Conservation (phyloP, 2,329 filamentous ascomycete species). For the Neonectria punicea region DNA sequence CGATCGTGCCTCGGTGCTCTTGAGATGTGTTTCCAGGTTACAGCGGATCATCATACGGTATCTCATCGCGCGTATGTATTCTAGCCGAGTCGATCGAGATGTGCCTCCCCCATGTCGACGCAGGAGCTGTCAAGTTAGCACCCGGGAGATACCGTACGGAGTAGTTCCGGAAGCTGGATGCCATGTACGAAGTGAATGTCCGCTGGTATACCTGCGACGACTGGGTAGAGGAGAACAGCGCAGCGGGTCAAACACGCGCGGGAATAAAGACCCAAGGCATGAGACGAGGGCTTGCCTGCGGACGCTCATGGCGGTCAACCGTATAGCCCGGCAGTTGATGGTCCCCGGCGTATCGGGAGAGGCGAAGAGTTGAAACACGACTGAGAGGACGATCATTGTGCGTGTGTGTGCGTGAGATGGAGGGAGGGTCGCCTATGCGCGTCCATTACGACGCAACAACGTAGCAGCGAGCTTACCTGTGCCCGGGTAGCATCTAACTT, state of each 20-base stretch:
- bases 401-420: background rate
- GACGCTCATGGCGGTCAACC: slow-evolving; percentile 1
- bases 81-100: background rate
- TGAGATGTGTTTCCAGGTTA: slow-evolving; percentile 6
- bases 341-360: slow-evolving; percentile 3
- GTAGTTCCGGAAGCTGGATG: background rate
- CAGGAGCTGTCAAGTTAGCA: background rate
- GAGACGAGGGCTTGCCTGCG: slow-evolving; percentile 6
- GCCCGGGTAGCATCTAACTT: slow-evolving; percentile 10
- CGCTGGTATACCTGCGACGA: slow-evolving; percentile 11
- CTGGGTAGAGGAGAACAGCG: background rate
- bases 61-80: background rate
- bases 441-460: background rate
- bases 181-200: slow-evolving; percentile 1
- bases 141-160: background rate
- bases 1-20: slow-evolving; percentile 9
- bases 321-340: slow-evolving; percentile 13
- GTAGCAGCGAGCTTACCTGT: slow-evolving; percentile 3
- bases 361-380: slow-evolving; percentile 19
- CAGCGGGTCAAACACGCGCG: slow-evolving; percentile 6
- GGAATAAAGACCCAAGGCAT: slow-evolving; percentile 5
- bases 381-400: slow-evolving; percentile 11
- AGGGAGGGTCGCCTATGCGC: slow-evolving; percentile 9
- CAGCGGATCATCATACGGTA: slow-evolving; percentile 6
- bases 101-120: slow-evolving; percentile 1